phyloP scores from a whole-genome alignment of 1,139 yeast genomes.

The Sugiyamaella sp. region DNA sequence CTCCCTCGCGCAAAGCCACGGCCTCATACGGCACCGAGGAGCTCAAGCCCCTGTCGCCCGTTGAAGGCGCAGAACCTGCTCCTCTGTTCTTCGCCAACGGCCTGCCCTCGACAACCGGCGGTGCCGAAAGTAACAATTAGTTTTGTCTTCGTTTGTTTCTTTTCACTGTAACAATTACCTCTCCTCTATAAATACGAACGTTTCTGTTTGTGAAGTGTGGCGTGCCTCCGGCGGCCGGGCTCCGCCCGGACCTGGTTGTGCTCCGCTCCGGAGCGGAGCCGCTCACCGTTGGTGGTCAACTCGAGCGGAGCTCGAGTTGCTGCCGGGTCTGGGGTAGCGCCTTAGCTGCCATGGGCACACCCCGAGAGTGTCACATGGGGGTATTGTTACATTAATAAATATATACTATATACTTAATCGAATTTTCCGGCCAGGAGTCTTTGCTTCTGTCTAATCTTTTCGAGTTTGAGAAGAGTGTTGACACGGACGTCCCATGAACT shows the following conservation, averaged over 20 bases:
- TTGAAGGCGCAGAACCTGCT: constrained; percentile 25
- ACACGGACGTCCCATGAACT: constrained; percentile 56
- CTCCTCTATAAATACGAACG: neutral
- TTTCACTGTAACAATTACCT: constrained; percentile 11
- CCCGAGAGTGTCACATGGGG: neutral
- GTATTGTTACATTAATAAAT: constrained; percentile 1
- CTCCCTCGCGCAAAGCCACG: constrained; percentile 38
- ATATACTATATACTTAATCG: constrained; percentile 26
- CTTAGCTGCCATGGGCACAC: neutral
- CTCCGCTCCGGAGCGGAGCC: neutral
- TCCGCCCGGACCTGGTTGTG: neutral
- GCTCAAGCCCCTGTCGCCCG: constrained; percentile 37
- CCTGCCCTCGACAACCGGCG: constrained; percentile 42
- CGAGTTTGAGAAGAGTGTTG: constrained; percentile 46
- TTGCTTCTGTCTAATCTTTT: constrained; percentile 44
- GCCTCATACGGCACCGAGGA: constrained; percentile 43
- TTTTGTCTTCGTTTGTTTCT: constrained; percentile 6
- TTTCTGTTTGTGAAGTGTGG: neutral
- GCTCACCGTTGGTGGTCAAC: neutral
- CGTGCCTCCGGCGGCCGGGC: neutral
- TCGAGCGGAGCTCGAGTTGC: neutral
- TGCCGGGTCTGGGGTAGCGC: neutral
- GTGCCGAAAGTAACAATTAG: constrained; percentile 21
- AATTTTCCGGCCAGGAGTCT: constrained; percentile 29
- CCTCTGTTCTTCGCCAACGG: constrained; percentile 43